Percentiles rank a stretch among this genome's conserved stretches.
Evolutionary conservation across 2,329 filamentous ascomycete species (phyloP).

Genomic region (Ophiostoma triangulosporum): DNA sequence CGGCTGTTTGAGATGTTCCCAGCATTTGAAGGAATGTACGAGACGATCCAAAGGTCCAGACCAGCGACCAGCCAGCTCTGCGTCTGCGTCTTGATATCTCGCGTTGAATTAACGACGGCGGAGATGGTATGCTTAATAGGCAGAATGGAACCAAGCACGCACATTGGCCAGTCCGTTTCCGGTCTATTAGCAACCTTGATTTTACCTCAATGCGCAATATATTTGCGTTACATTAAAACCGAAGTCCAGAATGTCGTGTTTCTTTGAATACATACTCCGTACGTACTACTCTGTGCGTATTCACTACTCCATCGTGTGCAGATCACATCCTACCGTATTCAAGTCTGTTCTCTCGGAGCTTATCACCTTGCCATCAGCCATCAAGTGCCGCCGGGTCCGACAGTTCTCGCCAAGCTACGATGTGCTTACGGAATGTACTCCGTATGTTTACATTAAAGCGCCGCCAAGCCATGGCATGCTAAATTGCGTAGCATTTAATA

Average conservation of each 20-base stretch:
- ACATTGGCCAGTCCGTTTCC: background rate
- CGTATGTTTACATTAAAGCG: no score
- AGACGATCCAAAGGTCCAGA: background rate
- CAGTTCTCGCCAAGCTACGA: background rate
- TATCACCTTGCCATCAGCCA: background rate
- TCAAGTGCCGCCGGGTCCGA: background rate
- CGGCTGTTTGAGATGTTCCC: background rate
- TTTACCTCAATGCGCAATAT: background rate
- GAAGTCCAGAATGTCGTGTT: no score
- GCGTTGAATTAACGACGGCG: background rate
- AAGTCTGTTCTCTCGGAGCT: background rate
- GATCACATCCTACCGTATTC: no score
- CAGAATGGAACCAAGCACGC: background rate
- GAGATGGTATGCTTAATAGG: background rate
- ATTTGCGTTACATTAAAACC: background rate
- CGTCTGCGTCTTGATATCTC: background rate
- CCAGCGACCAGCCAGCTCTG: no score
- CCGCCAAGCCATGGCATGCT: background rate
- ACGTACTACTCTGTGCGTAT: background rate
- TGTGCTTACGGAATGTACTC: no score
- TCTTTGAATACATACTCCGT: no score
- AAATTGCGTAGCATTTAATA: background rate
- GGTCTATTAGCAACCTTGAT: background rate
- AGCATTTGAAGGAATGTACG: background rate
- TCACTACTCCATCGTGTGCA: background rate